A percentile compares a stretch with the other conserved stretches of the same genome.
Conservation (phyloP, 345 rosid genomes). For the Hypericum perforatum region DNA sequence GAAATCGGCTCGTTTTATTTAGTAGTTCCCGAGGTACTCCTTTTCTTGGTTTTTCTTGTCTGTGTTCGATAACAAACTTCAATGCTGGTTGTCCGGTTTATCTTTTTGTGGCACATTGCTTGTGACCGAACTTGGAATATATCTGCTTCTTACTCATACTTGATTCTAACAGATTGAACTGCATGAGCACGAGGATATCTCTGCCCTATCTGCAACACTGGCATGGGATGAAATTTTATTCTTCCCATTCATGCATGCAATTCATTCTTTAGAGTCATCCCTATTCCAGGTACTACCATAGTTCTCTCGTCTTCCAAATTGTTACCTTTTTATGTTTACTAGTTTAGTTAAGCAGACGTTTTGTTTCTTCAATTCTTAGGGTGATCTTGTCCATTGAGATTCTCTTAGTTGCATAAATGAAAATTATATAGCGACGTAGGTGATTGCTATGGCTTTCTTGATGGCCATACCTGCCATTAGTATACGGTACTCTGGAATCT, state of each 20-base stretch:
- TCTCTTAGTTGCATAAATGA: no score
- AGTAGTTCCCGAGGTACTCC: conserved; percentile 71
- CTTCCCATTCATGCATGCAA: conserved; percentile 46
- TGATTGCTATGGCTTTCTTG: no score
- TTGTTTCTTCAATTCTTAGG: not conserved
- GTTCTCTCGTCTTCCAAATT: conserved; percentile 4
- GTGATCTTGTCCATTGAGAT: no score
- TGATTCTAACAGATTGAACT: conserved; percentile 63
- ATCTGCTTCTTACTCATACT: conserved; percentile 1
- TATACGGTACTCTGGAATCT: no score
- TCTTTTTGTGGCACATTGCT: no score
- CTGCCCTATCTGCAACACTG: conserved; percentile 59
- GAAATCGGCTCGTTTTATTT: conserved; percentile 62
- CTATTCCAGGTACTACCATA: conserved; percentile 42
- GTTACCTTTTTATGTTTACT: not conserved
- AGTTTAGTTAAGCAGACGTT: not conserved
- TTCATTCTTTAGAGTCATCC: conserved; percentile 50
- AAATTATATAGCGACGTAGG: no score
- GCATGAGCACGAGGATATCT: conserved; percentile 51
- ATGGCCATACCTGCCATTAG: no score
- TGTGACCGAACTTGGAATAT: not conserved
- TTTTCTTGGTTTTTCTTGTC: conserved; percentile 9
- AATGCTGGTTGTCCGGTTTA: no score
- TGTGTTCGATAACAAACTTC: not conserved
- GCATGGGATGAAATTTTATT: conserved; percentile 55